Percentiles rank a stretch among this genome's conserved stretches.
Conservation (phyloP, 345 rosid genomes). For the Acer campestre region DNA sequence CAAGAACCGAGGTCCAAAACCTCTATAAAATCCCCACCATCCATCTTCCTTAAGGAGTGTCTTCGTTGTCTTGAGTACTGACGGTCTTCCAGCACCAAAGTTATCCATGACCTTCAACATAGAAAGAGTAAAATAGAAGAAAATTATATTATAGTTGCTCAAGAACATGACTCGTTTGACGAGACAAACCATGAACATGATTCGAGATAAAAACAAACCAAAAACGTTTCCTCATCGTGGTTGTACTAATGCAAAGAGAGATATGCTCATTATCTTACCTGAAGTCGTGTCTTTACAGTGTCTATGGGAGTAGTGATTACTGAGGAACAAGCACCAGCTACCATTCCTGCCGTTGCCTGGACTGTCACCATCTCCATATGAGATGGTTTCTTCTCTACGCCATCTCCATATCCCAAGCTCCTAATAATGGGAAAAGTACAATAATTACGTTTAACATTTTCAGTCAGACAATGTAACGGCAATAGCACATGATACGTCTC, state of each 20-base stretch:
- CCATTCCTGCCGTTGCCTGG: conserved; percentile 59
- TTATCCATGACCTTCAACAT: conserved; percentile 55
- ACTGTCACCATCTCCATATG: conserved; percentile 56
- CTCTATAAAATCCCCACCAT: conserved; percentile 68
- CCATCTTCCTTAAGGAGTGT: conserved; percentile 55
- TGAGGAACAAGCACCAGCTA: conserved; percentile 66
- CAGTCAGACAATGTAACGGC: background rate
- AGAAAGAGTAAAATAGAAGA: background rate
- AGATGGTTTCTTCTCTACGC: conserved; percentile 53
- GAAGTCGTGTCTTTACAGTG: conserved; percentile 66
- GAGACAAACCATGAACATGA: background rate
- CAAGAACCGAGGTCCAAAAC: conserved; percentile 62
- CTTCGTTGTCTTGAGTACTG: conserved; percentile 52
- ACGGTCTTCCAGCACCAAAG: conserved; percentile 62
- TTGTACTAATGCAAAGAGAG: background rate
- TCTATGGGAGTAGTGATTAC: conserved; percentile 66
- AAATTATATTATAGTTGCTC: background rate
- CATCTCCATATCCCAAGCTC: conserved; percentile 56
- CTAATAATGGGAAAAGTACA: conserved; percentile 22
- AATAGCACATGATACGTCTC: background rate
- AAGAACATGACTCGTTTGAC: too few relatives aligned
- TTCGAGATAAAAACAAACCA: background rate
- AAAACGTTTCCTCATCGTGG: background rate
- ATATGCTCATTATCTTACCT: conserved; percentile 35
- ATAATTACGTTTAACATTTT: background rate